These are phyloP conservation scores for Luzula sylvatica DNA, from an alignment of 176 grass and related monocot species.

Conservation along the genomic window DNA sequence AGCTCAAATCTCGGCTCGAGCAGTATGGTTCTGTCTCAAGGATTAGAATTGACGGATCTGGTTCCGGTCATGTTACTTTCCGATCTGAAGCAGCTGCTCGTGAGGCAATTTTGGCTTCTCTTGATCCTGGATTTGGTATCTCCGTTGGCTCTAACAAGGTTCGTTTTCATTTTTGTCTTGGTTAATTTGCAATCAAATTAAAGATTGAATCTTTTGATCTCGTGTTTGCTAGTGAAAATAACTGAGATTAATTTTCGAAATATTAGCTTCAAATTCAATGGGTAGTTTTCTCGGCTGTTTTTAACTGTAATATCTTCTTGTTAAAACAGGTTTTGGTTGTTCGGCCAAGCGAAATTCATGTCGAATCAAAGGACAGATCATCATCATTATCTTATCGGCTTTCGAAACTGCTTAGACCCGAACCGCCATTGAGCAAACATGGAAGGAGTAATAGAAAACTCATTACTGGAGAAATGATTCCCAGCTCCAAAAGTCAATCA, in stretches of 20 bases:
- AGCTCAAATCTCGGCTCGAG: slow-evolving; percentile 72
- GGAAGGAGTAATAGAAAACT: slow-evolving; percentile 28
- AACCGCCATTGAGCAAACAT: slow-evolving; percentile 17
- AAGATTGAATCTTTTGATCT: neutral
- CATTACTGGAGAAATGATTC: neutral
- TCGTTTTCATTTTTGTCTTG: neutral
- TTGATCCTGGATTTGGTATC: slow-evolving; percentile 45
- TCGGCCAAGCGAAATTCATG: slow-evolving; percentile 21
- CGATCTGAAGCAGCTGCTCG: slow-evolving; percentile 34
- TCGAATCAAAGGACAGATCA: slow-evolving; percentile 12
- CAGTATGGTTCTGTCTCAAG: slow-evolving; percentile 63
- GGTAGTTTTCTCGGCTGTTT: too few species aligned
- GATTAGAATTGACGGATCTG: slow-evolving; percentile 40
- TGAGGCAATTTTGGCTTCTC: slow-evolving; percentile 55
- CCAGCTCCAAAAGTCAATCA: slow-evolving; percentile 21
- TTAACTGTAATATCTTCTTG: neutral
- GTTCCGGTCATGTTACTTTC: slow-evolving; percentile 73
- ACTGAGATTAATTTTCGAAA: neutral
- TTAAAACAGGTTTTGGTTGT: slow-evolving; percentile 50
- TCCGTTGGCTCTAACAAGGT: slow-evolving; percentile 53
- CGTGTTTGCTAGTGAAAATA: too few species aligned
- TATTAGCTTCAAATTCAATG: neutral
- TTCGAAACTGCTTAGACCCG: slow-evolving; percentile 13
- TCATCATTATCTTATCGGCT: slow-evolving; percentile 6
- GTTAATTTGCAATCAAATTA: too few species aligned